These are phyloP conservation scores for Phtheirospermum japonicum DNA, from an alignment of 257 asterid genomes.

Conservation along the genomic window DNA sequence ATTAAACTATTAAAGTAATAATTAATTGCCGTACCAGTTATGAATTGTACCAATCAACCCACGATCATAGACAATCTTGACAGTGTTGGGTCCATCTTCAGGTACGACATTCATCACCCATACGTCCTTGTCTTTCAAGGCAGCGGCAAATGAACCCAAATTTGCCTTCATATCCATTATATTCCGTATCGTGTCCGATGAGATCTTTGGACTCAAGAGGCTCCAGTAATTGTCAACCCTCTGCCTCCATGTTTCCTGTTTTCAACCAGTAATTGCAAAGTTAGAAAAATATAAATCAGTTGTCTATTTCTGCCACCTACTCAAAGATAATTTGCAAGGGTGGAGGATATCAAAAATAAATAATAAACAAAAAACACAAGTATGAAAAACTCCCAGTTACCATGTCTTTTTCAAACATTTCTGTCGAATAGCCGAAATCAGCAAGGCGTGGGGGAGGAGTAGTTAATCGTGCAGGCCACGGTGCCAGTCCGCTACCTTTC, in stretches of 20 bases:
- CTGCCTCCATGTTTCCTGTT: constrained; percentile 74
- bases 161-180: constrained; percentile 98
- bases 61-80: not conserved
- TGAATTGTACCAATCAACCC: not conserved
- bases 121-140: constrained; percentile 80
- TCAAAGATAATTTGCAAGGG: too few species aligned
- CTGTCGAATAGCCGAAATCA: constrained; percentile 90
- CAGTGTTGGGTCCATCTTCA: constrained; percentile 72
- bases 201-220: constrained; percentile 66
- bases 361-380: not conserved
- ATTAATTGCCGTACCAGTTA: constrained; percentile 3
- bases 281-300: too few species aligned
- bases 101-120: constrained; percentile 98
- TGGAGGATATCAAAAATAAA: not conserved
- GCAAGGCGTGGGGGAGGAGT: constrained; percentile 95
- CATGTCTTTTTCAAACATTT: constrained; percentile 82
- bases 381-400: constrained; percentile 40
- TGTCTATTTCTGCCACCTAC: too few species aligned
- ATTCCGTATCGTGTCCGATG: constrained; percentile 69
- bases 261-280: constrained; percentile 21
- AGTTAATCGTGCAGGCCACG: constrained; percentile 92
- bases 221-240: constrained; percentile 84
- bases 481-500: constrained; percentile 82
- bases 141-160: constrained; percentile 92
- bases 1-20: not conserved